Evolutionary conservation across 768 basidiomycete genomes (phyloP).

Genomic region (Ephemerocybe angulata): DNA sequence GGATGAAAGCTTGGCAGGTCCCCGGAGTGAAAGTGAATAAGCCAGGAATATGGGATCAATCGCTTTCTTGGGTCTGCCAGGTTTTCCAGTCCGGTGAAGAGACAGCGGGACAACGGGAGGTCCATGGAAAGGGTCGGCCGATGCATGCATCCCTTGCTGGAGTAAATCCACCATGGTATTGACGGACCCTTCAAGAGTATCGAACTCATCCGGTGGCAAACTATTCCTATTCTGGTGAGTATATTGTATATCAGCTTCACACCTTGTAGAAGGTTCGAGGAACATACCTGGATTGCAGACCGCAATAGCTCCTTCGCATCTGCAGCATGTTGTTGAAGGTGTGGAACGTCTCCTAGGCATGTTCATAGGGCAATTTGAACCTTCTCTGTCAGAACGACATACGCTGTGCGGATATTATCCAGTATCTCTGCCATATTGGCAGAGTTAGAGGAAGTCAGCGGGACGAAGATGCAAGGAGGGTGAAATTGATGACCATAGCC

Average conservation of each 20-base stretch:
- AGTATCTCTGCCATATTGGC: neutral
- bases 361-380: neutral
- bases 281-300: neutral
- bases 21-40: neutral
- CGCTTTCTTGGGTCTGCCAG: neutral
- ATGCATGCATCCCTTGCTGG: neutral
- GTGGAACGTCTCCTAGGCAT: neutral
- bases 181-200: too few species aligned
- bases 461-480: too few species aligned
- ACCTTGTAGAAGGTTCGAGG: too few species aligned
- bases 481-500: too few species aligned
- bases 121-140: neutral
- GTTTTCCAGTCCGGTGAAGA: neutral
- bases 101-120: neutral
- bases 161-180: neutral
- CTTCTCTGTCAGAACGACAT: neutral
- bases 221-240: too few species aligned
- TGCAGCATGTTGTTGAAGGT: neutral
- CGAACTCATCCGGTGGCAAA: too few species aligned
- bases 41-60: neutral
- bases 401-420: neutral
- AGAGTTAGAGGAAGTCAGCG: too few species aligned
- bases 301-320: neutral
- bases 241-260: too few species aligned
- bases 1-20: neutral